phyloP scores from a whole-genome alignment of 2,329 filamentous ascomycete genomes.

The Penicillium occitanis region DNA sequence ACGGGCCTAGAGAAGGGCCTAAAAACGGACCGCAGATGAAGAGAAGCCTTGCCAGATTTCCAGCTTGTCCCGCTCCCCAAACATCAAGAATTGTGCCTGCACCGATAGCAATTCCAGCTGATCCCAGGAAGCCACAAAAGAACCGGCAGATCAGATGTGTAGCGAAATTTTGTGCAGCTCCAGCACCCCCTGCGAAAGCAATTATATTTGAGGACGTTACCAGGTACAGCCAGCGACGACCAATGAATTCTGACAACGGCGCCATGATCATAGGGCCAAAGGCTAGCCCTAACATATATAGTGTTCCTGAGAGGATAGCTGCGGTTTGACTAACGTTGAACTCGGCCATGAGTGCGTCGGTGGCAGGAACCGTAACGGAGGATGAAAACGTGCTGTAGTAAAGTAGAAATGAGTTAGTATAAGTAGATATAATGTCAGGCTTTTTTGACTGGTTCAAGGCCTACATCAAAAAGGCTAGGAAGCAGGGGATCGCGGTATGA shows the following conservation, averaged over 20 bases:
- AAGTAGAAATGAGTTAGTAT: conserved; percentile 16
- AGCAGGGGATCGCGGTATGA: conserved; percentile 24
- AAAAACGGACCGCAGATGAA: conserved; percentile 60
- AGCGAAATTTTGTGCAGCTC: conserved; percentile 30
- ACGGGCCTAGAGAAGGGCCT: conserved; percentile 50
- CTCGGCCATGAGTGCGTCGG: conserved; percentile 25
- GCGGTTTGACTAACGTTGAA: conserved; percentile 14
- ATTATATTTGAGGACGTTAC: conserved; percentile 9
- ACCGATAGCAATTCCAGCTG: conserved; percentile 47
- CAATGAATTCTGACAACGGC: conserved; percentile 28
- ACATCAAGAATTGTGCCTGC: conserved; percentile 71
- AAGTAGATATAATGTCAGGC: neutral
- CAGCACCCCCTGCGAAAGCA: conserved; percentile 16
- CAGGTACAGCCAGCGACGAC: conserved; percentile 27
- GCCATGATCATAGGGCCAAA: conserved; percentile 28
- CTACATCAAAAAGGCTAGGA: conserved; percentile 24
- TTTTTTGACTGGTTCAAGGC: conserved; percentile 9
- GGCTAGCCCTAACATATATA: conserved; percentile 16
- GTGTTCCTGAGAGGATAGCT: conserved; percentile 13
- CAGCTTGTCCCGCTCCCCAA: conserved; percentile 51
- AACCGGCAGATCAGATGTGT: conserved; percentile 27
- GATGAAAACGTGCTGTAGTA: conserved; percentile 16
- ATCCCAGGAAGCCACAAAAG: conserved; percentile 28
- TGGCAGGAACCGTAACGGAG: conserved; percentile 15
- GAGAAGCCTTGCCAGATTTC: conserved; percentile 16